Evolutionary conservation across 768 basidiomycete genomes (phyloP).

Genomic region (Phlebiopsis flavidoalba): DNA sequence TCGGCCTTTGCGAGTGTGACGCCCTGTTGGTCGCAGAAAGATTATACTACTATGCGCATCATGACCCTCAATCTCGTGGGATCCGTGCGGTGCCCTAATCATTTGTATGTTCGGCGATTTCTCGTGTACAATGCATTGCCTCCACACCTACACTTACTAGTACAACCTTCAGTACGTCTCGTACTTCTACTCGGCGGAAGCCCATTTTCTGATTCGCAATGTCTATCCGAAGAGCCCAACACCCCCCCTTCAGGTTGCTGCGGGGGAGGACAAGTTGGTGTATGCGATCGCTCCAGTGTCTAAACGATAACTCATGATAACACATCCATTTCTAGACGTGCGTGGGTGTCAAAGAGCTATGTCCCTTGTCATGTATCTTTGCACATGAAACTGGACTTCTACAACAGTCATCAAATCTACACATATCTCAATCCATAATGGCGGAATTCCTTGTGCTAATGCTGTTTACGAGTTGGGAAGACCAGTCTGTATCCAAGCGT

Average conservation of each 20-base stretch:
- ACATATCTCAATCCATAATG: constrained; percentile 2
- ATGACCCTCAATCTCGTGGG: background rate
- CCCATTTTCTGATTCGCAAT: no score
- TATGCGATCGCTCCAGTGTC: background rate
- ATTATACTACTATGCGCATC: background rate
- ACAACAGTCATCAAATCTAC: background rate
- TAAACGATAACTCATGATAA: background rate
- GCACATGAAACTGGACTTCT: background rate
- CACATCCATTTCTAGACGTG: background rate
- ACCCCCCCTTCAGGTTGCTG: background rate
- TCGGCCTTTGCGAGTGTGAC: constrained; percentile 1
- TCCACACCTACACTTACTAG: background rate
- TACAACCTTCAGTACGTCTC: background rate
- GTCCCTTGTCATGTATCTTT: background rate
- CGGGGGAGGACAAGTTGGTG: background rate
- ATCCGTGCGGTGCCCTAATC: background rate
- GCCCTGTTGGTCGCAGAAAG: background rate
- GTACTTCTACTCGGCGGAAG: no score
- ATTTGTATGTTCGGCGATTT: background rate
- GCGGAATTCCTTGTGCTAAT: constrained; percentile 3
- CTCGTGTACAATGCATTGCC: background rate
- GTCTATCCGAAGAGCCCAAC: no score
- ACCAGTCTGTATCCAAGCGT: background rate
- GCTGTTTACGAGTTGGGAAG: constrained; percentile 2
- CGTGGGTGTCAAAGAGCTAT: no score